These are phyloP conservation scores for Hylodesmum podocarpum DNA, from an alignment of 306 rosid genomes.

Conservation along the genomic window DNA sequence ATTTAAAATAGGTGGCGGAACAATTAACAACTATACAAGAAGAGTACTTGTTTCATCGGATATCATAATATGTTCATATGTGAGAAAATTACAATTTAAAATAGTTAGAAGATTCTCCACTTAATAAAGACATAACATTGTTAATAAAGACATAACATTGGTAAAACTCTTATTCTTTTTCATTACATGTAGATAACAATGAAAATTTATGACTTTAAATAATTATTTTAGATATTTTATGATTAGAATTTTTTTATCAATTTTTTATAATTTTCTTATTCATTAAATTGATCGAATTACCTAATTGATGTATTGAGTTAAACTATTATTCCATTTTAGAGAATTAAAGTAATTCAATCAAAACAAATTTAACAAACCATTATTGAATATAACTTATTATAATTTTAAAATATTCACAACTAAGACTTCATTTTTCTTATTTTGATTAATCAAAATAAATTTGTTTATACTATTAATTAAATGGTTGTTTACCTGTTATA, in stretches of 20 bases:
- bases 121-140: not conserved
- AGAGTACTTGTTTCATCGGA: conserved; percentile 40
- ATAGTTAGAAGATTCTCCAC: not conserved
- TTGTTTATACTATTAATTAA: no score
- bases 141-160: not conserved
- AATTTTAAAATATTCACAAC: not conserved
- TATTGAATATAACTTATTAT: not conserved
- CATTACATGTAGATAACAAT: not conserved
- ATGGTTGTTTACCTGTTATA: no score
- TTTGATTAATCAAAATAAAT: no score
- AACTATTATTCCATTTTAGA: not conserved
- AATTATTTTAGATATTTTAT: not conserved
- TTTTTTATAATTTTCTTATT: not conserved
- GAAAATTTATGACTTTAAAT: not conserved
- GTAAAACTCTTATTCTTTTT: not conserved
- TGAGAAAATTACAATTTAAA: not conserved
- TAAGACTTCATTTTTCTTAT: no score
- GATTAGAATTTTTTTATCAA: not conserved
- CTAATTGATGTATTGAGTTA: not conserved
- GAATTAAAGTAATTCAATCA: not conserved
- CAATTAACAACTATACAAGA: conserved; percentile 60
- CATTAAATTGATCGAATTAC: not conserved
- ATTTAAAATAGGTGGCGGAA: conserved; percentile 68
- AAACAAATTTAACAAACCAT: no score
- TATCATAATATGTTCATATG: not conserved